These are phyloP conservation scores for Phytophthora hibernalis DNA, from an alignment of 352 stramenopile species.

Conservation along the genomic window DNA sequence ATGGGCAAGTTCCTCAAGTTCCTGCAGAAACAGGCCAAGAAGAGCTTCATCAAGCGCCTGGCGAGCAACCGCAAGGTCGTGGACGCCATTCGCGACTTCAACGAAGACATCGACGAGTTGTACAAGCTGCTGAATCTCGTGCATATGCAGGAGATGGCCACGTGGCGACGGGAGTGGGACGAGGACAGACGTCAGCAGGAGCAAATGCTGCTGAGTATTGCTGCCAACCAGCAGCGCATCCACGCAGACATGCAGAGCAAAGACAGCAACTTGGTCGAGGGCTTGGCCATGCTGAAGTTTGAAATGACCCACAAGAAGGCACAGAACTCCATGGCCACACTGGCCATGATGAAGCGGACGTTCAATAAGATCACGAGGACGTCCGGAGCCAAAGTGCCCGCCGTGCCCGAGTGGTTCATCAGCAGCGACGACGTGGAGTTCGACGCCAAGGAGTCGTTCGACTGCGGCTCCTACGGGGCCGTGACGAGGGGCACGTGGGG, in stretches of 20 bases:
- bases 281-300: conserved; percentile 38
- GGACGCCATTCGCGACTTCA: conserved; percentile 32
- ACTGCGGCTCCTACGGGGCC: conserved; percentile 21
- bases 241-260: conserved; percentile 25
- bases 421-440: conserved; percentile 36
- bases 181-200: conserved; percentile 32
- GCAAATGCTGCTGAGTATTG: conserved; percentile 32
- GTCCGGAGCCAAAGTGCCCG: conserved; percentile 30
- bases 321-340: conserved; percentile 21
- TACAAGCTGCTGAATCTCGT: conserved; percentile 31
- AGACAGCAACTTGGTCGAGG: conserved; percentile 29
- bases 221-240: conserved; percentile 20
- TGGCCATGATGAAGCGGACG: conserved; percentile 29
- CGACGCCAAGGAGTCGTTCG: conserved; percentile 23
- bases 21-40: conserved; percentile 31
- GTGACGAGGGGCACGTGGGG: conserved; percentile 31
- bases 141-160: conserved; percentile 36
- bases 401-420: conserved; percentile 37
- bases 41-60: conserved; percentile 31
- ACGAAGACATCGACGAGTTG: conserved; percentile 37
- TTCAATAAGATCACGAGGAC: conserved; percentile 33
- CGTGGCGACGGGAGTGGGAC: conserved; percentile 38
- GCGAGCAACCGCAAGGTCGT: conserved; percentile 36
- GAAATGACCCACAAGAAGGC: conserved; percentile 33
- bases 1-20: conserved; percentile 34